A percentile compares a stretch with the other conserved stretches of the same genome.
These are phyloP conservation scores for Wallacemonas rigidus DNA, from an alignment of 208 protist genomes.

Conservation along the genomic window DNA sequence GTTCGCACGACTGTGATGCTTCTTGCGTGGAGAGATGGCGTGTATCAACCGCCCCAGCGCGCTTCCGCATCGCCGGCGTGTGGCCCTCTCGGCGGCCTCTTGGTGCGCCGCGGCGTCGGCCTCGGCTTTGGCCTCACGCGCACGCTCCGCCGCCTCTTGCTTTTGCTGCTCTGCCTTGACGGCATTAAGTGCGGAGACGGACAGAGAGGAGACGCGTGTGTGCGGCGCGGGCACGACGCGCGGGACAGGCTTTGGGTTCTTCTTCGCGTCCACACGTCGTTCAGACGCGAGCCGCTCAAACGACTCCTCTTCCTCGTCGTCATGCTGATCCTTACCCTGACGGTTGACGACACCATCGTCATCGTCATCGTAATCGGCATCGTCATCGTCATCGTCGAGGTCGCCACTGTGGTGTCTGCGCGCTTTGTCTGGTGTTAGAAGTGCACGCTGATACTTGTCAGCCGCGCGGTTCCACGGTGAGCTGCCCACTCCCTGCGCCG, in stretches of 20 bases:
- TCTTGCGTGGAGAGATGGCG: constrained; percentile 5
- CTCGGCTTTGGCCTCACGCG: constrained; percentile 4
- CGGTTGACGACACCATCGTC: not conserved
- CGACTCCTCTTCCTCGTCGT: constrained; percentile 7
- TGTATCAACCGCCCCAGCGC: not conserved
- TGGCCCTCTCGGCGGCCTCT: constrained; percentile 3
- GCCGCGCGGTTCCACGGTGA: constrained; percentile 4
- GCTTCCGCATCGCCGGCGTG: not conserved
- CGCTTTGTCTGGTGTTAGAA: not conserved
- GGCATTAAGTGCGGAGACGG: constrained; percentile 9
- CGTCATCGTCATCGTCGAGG: not conserved
- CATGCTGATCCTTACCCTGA: not conserved
- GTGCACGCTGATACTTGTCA: constrained; percentile 3
- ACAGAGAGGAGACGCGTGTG: not conserved
- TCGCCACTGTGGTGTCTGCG: no score
- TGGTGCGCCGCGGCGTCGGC: not conserved
- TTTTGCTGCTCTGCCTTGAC: constrained; percentile 8
- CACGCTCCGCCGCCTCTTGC: constrained; percentile 4
- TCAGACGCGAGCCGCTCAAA: not conserved
- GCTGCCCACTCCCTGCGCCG: not conserved
- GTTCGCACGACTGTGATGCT: no score
- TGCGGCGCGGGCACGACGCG: not conserved
- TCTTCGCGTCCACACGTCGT: not conserved
- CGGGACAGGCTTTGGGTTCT: not conserved
- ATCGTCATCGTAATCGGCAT: constrained; percentile 1